Evolutionary conservation across 169 alveolate genomes (phyloP).

Genomic region (Fabrea salina): DNA sequence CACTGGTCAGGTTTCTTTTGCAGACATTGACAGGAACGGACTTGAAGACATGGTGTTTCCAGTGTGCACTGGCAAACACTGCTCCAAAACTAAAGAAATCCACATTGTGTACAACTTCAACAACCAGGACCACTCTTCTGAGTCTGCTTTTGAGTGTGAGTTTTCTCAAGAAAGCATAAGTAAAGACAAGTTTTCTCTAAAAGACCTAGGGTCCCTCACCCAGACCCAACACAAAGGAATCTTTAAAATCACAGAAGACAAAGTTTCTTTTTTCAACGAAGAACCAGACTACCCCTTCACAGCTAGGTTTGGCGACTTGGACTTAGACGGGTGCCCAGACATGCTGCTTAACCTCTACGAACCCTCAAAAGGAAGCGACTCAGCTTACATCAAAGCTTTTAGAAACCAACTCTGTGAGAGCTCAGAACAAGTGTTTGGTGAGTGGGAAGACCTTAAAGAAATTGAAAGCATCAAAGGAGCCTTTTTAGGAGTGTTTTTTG

Average conservation of each 20-base stretch:
- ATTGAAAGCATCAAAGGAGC: neutral
- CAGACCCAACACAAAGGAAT: neutral
- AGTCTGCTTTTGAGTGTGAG: neutral
- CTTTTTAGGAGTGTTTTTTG: constrained; percentile 1
- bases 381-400: neutral
- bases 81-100: neutral
- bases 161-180: neutral
- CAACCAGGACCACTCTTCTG: neutral
- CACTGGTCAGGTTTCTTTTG: neutral
- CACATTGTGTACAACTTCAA: constrained; percentile 13
- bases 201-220: neutral
- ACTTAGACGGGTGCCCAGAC: constrained; percentile 26
- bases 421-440: neutral
- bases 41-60: neutral
- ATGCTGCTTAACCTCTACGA: neutral
- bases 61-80: neutral
- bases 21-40: constrained; percentile 20
- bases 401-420: constrained; percentile 4
- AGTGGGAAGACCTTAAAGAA: neutral
- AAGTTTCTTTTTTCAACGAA: neutral
- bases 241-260: neutral
- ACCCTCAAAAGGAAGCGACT: neutral
- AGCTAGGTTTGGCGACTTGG: neutral
- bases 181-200: neutral
- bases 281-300: constrained; percentile 13